Evolutionary conservation across 1,284 basidiomycete genomes (phyloP).

Genomic region (Trametes pubescens): DNA sequence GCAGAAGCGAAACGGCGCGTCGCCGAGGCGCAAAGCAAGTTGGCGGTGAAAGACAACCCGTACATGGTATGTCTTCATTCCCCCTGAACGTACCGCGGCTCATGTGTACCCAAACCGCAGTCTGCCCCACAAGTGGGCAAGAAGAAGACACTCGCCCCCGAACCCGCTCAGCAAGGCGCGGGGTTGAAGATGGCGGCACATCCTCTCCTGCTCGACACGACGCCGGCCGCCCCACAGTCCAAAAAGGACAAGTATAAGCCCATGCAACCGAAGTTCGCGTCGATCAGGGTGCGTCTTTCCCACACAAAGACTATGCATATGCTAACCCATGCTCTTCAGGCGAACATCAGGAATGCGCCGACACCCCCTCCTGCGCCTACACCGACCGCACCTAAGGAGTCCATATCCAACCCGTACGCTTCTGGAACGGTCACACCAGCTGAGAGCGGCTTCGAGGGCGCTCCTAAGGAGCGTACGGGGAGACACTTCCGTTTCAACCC

Average conservation of each 20-base stretch:
- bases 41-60: conserved; percentile 80
- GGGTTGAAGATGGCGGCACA: conserved; percentile 92
- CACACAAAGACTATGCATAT: conserved; percentile 3
- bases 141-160: conserved; percentile 53
- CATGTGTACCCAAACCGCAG: conserved; percentile 41
- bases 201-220: conserved; percentile 80
- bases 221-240: conserved; percentile 64
- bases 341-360: conserved; percentile 77
- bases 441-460: conserved; percentile 73
- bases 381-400: conserved; percentile 49
- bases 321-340: conserved; percentile 46
- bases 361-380: conserved; percentile 67
- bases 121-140: conserved; percentile 61
- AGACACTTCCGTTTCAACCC: conserved; percentile 85
- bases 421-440: conserved; percentile 54
- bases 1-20: conserved; percentile 84
- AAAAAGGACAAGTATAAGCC: conserved; percentile 94
- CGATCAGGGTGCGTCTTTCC: conserved; percentile 71
- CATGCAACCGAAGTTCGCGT: conserved; percentile 97
- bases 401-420: conserved; percentile 79
- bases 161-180: conserved; percentile 76
- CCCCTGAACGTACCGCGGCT: background rate
- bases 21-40: conserved; percentile 77
- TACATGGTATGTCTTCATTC: conserved; percentile 69
- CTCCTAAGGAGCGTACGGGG: conserved; percentile 73